Conservation (phyloP, 768 basidiomycete genomes). For the Suillus plorans region DNA sequence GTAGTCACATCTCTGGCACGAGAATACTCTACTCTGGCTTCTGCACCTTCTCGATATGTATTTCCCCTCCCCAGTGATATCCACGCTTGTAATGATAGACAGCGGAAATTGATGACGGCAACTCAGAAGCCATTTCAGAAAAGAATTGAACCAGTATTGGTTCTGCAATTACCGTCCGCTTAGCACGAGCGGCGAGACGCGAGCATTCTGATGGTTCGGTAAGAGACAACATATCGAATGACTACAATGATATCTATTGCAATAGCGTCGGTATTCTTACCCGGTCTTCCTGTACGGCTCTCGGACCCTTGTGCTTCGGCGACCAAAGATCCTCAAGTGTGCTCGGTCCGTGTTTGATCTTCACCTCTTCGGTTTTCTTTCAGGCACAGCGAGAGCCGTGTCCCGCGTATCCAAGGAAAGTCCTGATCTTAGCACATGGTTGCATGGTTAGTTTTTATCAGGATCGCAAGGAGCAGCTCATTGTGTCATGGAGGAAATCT, state of each 20-base stretch:
- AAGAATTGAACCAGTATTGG: background rate
- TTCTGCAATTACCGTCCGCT: background rate
- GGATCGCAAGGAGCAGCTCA: background rate
- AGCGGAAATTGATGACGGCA: background rate
- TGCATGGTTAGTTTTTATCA: background rate
- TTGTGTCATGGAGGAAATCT: background rate
- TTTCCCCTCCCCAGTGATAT: background rate
- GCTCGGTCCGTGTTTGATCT: background rate
- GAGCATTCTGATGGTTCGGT: background rate
- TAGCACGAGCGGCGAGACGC: background rate
- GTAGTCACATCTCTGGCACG: background rate
- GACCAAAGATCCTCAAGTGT: background rate
- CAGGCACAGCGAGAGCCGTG: background rate
- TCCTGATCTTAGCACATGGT: background rate
- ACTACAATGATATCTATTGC: background rate
- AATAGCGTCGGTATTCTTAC: conserved; percentile 1
- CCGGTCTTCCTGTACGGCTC: conserved; percentile 1
- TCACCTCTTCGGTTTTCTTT: background rate
- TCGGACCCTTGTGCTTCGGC: conserved; percentile 2
- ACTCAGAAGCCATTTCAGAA: background rate
- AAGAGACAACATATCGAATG: background rate
- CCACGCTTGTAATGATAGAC: background rate
- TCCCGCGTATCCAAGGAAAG: background rate
- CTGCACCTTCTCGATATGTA: background rate
- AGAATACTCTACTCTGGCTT: background rate